A percentile compares a stretch with the other conserved stretches of the same genome.
phyloP scores from a whole-genome alignment of 192 early-diverging fungal species.

The Tieghemiomyces parasiticus region DNA sequence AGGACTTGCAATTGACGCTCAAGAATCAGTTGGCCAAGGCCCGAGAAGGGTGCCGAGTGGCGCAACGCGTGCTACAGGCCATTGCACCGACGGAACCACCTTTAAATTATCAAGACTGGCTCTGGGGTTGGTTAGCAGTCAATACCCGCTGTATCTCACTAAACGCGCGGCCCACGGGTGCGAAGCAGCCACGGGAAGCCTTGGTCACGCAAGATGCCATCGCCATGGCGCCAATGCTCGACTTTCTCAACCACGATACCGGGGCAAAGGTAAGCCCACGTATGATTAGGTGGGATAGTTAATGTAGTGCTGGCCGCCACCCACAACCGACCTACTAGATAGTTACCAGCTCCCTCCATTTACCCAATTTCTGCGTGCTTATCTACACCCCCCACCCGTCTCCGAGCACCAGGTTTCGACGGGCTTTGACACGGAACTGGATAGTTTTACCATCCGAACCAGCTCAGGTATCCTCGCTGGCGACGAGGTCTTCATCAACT shows the following conservation, averaged over 20 bases:
- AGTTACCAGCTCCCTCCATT: background rate
- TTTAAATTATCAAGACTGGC: background rate
- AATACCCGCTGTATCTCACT: constrained; percentile 8
- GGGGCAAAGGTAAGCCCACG: background rate
- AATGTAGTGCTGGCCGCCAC: background rate
- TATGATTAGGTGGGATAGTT: background rate
- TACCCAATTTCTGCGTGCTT: background rate
- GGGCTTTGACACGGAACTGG: background rate
- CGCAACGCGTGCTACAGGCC: background rate
- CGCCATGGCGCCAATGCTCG: constrained; percentile 1
- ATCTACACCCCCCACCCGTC: background rate
- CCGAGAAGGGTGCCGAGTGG: background rate
- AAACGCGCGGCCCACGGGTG: background rate
- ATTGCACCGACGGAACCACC: background rate
- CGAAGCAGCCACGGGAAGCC: background rate
- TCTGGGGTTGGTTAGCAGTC: constrained; percentile 3
- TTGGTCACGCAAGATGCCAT: background rate
- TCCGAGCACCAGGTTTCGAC: background rate
- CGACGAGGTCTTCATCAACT: constrained; percentile 5
- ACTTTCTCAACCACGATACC: constrained; percentile 2
- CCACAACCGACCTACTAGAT: background rate
- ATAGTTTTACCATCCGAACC: constrained; percentile 2
- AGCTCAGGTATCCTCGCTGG: background rate
- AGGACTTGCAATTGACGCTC: background rate
- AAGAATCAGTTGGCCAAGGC: background rate